A percentile compares a stretch with the other conserved stretches of the same genome.
phyloP scores from a whole-genome alignment of 106 monocot genomes.

The Chionographis japonica region DNA sequence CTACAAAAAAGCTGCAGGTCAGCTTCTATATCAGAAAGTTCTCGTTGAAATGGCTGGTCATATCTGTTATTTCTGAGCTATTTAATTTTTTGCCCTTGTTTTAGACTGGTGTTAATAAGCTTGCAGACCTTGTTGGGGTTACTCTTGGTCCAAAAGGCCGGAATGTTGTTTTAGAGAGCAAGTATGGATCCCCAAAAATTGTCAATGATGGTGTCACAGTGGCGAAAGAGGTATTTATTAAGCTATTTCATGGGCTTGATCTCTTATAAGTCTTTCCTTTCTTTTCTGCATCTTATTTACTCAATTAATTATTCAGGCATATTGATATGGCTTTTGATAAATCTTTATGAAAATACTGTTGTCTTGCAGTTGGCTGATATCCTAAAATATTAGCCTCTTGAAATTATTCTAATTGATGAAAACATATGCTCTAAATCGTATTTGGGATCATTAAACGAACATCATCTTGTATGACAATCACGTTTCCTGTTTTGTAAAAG shows the following conservation, averaged over 20 bases:
- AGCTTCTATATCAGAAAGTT: neutral
- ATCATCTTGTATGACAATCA: too few species aligned
- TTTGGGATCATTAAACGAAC: too few species aligned
- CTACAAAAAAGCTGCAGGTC: slow-evolving; percentile 87
- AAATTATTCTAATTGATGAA: too few species aligned
- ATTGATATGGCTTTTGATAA: too few species aligned
- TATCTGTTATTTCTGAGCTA: neutral
- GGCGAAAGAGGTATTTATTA: slow-evolving; percentile 69
- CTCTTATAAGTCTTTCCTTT: too few species aligned
- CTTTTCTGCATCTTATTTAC: neutral
- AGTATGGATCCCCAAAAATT: slow-evolving; percentile 98
- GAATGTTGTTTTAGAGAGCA: slow-evolving; percentile 98
- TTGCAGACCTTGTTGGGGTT: slow-evolving; percentile 96
- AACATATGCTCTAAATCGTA: too few species aligned
- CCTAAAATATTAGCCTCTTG: too few species aligned
- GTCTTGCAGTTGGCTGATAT: too few species aligned
- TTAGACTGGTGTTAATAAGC: slow-evolving; percentile 94
- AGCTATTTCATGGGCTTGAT: too few species aligned
- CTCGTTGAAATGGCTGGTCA: neutral
- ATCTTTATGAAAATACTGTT: too few species aligned
- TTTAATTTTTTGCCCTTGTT: slow-evolving; percentile 5
- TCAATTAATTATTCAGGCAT: neutral
- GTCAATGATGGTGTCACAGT: slow-evolving; percentile 99
- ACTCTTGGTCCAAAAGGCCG: slow-evolving; percentile 97
- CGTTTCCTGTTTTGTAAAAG: too few species aligned